Evolutionary conservation across 140 eudicot species (phyloP), one percentile per base, ranked within the genome.

Genomic region (Senecio squalidus): DNA sequence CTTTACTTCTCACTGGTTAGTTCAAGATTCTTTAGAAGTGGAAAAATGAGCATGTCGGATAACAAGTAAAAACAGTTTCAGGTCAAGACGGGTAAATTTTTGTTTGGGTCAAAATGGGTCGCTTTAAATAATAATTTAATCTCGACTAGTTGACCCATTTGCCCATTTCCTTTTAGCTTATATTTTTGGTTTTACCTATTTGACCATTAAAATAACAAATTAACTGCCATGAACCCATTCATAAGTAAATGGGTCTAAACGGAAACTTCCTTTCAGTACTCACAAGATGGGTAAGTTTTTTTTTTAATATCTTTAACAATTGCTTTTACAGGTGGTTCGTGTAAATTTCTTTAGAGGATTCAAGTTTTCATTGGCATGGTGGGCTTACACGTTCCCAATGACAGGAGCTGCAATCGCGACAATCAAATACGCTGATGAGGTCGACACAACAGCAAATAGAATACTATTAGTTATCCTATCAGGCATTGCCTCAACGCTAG

Each of bases 351-450:
- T 83, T 61, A 60, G 86, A 52, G 92, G 92, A 7, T 69, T 79
- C 71, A 82, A 75, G 84, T 83, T 83, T 43, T 83, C 92, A 41
- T 21, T 83, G 65, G 75, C 92, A 5, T 83, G 92, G 92, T 83
- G 92, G 92, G 92, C 92, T 23, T 83, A 83, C 84, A 83, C 86
- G 5, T 79, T 83, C 62, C 92, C 86, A 0, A 76, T 76, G 92
- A 73, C 92, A 0, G 92, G 74, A 18, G 84, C 81, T 18, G 75
- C 92, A 50, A 76, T 76, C 7, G 92, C 92, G 0, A 78, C 82
- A 20, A 74, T 83, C 27, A 58, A 55, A 50, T 83, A 83, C 65
- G 55, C 92, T 1, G 62, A 11, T 20, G 86, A 59, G 73, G 92
- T 83, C 1, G 8, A 69, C 16, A 76, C 31, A 53, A 5, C 50